Percentiles rank a stretch among this genome's conserved stretches.
Evolutionary conservation across 257 asterid species (phyloP).

Genomic region (Gentiana straminea): DNA sequence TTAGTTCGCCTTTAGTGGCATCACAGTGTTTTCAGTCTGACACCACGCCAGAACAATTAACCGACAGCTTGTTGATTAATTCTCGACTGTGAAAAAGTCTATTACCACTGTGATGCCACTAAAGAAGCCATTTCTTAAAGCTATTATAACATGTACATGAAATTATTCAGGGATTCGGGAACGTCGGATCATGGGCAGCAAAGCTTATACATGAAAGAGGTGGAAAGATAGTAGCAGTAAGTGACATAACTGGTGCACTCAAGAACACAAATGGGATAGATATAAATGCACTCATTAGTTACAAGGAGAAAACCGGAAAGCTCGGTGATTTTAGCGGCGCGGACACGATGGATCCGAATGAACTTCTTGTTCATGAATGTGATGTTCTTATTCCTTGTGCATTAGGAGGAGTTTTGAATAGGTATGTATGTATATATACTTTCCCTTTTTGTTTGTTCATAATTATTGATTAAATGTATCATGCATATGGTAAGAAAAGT

Average conservation of each 20-base stretch:
- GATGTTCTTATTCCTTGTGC: slow-evolving; percentile 93
- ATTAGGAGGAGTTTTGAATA: slow-evolving; percentile 88
- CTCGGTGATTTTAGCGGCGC: slow-evolving; percentile 52
- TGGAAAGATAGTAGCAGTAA: slow-evolving; percentile 74
- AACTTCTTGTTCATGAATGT: slow-evolving; percentile 58
- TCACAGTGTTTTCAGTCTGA: too few species aligned
- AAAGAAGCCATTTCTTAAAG: background rate
- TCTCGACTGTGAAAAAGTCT: too few species aligned
- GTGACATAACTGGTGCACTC: slow-evolving; percentile 84
- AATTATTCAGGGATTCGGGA: slow-evolving; percentile 65
- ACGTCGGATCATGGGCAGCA: slow-evolving; percentile 92
- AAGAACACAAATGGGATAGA: slow-evolving; percentile 58
- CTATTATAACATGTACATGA: slow-evolving; percentile 4
- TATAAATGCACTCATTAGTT: slow-evolving; percentile 47
- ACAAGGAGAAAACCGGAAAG: slow-evolving; percentile 49
- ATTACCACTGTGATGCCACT: too few species aligned
- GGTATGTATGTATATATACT: slow-evolving; percentile 29
- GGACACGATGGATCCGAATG: slow-evolving; percentile 58
- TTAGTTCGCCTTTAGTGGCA: too few species aligned
- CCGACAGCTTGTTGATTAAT: background rate
- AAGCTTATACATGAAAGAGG: slow-evolving; percentile 74
- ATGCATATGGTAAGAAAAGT: background rate
- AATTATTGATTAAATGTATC: background rate
- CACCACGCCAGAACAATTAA: background rate
- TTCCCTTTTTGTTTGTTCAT: background rate